Evolutionary conservation across 768 basidiomycete genomes (phyloP).

Genomic region (Phylloporus scabripes): DNA sequence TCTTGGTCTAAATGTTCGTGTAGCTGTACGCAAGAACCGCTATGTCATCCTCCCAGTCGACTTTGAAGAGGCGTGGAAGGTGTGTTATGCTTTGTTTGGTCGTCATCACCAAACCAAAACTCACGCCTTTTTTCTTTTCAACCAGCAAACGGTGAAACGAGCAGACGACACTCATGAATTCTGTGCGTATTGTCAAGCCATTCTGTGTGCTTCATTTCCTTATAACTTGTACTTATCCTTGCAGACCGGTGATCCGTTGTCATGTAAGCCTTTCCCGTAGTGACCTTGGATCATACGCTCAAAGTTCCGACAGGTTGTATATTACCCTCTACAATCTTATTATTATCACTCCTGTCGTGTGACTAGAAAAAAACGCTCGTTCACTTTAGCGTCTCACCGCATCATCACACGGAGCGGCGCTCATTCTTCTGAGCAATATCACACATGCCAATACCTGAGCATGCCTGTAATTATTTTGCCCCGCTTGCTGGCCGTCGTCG

Average conservation of each 20-base stretch:
- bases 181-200: constrained; percentile 50
- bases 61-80: constrained; percentile 99
- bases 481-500: constrained; percentile 28
- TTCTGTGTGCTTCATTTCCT: constrained; percentile 1
- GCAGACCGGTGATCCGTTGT: constrained; percentile 36
- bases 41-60: constrained; percentile 95
- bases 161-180: constrained; percentile 96
- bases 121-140: constrained; percentile 30
- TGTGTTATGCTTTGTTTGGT: constrained; percentile 57
- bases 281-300: constrained; percentile 14
- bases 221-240: constrained; percentile 2
- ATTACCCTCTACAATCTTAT: constrained; percentile 32
- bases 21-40: constrained; percentile 93
- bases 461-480: constrained; percentile 38
- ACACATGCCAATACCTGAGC: constrained; percentile 26
- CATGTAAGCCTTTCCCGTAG: constrained; percentile 35
- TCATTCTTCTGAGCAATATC: constrained; percentile 84
- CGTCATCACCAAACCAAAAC: constrained; percentile 29
- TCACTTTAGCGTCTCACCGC: constrained; percentile 85
- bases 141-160: constrained; percentile 93
- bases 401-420: constrained; percentile 57
- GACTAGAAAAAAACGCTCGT: constrained; percentile 41
- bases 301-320: constrained; percentile 27
- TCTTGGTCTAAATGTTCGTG: constrained; percentile 5
- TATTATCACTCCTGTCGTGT: constrained; percentile 9